phyloP scores from a whole-genome alignment of 2,329 filamentous ascomycete genomes.

The Sclerotinia nivalis region DNA sequence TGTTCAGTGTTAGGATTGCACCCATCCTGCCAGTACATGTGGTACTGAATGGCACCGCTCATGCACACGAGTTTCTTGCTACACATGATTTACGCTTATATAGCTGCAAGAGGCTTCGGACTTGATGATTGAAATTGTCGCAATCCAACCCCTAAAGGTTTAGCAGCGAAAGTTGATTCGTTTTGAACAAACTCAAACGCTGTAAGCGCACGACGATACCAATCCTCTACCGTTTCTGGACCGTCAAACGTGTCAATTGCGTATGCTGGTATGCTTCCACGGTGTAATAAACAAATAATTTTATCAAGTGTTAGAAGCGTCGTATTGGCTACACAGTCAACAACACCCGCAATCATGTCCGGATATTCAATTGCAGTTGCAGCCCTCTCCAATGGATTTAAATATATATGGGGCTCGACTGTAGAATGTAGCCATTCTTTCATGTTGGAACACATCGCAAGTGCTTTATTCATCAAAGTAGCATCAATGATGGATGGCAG shows the following conservation, averaged over 20 bases:
- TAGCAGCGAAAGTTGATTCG: constrained; percentile 4
- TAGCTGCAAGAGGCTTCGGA: neutral
- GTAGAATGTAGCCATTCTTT: neutral
- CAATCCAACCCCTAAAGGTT: neutral
- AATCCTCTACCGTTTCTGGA: neutral
- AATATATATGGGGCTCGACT: constrained; percentile 2
- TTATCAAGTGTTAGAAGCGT: constrained; percentile 8
- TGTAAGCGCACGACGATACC: constrained; percentile 10
- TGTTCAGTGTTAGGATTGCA: no score
- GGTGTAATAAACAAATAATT: constrained; percentile 4
- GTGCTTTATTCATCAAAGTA: neutral
- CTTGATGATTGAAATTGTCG: neutral
- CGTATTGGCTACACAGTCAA: constrained; percentile 18
- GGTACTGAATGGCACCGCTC: no score
- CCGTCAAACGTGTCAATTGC: neutral
- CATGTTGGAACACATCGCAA: neutral
- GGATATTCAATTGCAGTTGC: neutral
- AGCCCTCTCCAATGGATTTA: no score
- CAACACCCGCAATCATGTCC: constrained; percentile 3
- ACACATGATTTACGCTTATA: no score
- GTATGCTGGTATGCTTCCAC: neutral
- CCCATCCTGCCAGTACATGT: no score
- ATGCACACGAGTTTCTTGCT: no score
- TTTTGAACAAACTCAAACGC: constrained; percentile 8
- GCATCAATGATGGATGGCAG: neutral